These are phyloP conservation scores for Mortierella sp. DNA, from an alignment of 371 early-diverging fungal genomes.

Conservation along the genomic window DNA sequence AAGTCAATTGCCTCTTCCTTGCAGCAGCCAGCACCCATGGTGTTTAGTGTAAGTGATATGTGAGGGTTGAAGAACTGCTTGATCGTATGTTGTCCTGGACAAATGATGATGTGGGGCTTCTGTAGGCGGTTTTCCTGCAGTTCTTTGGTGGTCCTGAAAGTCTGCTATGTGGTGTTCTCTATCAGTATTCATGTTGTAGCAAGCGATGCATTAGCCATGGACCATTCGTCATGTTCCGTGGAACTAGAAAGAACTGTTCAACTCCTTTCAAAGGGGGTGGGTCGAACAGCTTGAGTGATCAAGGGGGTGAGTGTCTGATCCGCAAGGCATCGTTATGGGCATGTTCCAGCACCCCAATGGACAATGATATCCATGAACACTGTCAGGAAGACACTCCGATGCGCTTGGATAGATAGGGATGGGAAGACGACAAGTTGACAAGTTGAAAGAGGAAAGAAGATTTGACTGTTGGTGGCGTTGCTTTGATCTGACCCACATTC, in stretches of 20 bases:
- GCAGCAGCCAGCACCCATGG: constrained; percentile 66
- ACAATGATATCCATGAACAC: too few species aligned
- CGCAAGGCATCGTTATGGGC: constrained; percentile 5
- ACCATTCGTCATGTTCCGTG: constrained; percentile 3
- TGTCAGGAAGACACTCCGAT: too few species aligned
- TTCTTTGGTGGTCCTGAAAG: too few species aligned
- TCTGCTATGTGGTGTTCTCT: too few species aligned
- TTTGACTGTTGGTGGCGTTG: not conserved
- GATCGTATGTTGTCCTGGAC: too few species aligned
- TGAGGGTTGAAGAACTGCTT: not conserved
- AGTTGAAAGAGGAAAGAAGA: not conserved
- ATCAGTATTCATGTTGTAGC: too few species aligned
- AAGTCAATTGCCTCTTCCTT: constrained; percentile 63
- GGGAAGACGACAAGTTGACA: too few species aligned
- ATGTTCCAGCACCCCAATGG: too few species aligned
- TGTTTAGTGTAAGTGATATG: not conserved
- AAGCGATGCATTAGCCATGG: not conserved
- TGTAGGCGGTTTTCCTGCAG: too few species aligned
- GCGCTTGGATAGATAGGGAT: too few species aligned
- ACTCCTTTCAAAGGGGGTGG: constrained; percentile 8
- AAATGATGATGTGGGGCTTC: too few species aligned
- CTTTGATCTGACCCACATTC: not conserved
- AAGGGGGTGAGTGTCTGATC: constrained; percentile 1
- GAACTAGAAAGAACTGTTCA: too few species aligned
- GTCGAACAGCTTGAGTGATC: constrained; percentile 8